Evolutionary conservation across 1,139 yeast genomes (phyloP), one percentile per base, ranked within the genome.

Genomic region (Candida gigantensis): DNA sequence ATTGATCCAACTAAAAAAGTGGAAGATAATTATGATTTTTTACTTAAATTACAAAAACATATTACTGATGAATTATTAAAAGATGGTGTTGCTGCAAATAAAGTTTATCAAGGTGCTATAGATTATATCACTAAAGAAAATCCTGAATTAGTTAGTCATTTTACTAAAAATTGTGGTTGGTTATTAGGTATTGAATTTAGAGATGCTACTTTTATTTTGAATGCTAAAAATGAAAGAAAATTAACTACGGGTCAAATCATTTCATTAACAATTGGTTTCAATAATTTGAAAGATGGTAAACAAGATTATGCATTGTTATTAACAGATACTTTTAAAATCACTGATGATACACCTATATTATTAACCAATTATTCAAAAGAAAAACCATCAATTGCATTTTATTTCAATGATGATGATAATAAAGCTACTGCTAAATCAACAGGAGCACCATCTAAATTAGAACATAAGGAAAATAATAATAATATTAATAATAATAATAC

Each of bases 101-200:
- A 81, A 30, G 75, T 89, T 24, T 90, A 85, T 58, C 70, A 69
- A 35, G 79, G 81, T 11, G 80, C 88, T 1, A 44, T 79, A 14
- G 79, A 72, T 12, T 83, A 62, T 47, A 74, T 90, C 46, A 68
- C 73, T 45, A 68, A 73, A 37, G 64, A 72, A 26, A 74, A 70
- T 40, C 86, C 95, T 1, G 86, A 80, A 8, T 68, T 90, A 50
- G 81, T 72, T 21, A 54, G 67, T 24, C 68, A 79, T 52, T 84
- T 89, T 52, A 74, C 89, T 39, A 87, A 86, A 53, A 89, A 86
- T 52, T 77, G 85, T 47, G 98, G 98, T 38, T 87, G 95, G 78
- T 72, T 88, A 41, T 82, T 86, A 45, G 98, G 98, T 40, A 77
- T 92, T 48, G 97, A 89, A 55, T 88, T 87, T 55, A 77, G 96